A percentile compares a stretch with the other conserved stretches of the same genome.
These are phyloP conservation scores for Prototheca wickerhamii DNA, from an alignment of 163 green algal species.

Conservation along the genomic window DNA sequence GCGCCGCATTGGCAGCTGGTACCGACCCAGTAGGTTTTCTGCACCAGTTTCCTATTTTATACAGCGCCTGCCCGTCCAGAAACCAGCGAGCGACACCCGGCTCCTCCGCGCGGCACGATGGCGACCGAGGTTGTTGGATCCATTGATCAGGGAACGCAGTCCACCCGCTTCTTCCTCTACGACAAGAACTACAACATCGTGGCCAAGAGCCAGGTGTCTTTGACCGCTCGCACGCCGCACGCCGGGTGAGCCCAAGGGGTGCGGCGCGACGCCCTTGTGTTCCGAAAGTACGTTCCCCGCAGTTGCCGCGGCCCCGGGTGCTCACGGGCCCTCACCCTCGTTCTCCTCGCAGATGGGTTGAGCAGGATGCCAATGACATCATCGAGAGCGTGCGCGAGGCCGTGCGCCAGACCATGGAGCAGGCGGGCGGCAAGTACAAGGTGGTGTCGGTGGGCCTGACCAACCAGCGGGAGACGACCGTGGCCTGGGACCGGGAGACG, in stretches of 20 bases:
- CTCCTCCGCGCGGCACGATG: neutral
- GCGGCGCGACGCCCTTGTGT: too few relatives aligned
- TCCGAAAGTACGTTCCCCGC: too few relatives aligned
- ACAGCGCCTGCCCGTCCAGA: too few relatives aligned
- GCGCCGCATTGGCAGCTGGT: too few relatives aligned
- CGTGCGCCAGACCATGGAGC: slow-evolving; percentile 46
- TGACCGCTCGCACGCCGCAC: slow-evolving; percentile 59
- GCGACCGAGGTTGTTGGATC: slow-evolving; percentile 13
- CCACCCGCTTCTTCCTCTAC: slow-evolving; percentile 80
- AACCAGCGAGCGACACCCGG: too few relatives aligned
- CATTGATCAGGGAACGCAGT: slow-evolving; percentile 72
- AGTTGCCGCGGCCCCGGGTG: too few relatives aligned
- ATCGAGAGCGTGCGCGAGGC: slow-evolving; percentile 56
- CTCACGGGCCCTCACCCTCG: neutral
- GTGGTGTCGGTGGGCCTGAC: slow-evolving; percentile 77
- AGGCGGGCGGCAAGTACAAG: slow-evolving; percentile 11
- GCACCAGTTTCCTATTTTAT: too few relatives aligned
- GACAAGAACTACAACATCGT: slow-evolving; percentile 49
- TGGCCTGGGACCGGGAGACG: slow-evolving; percentile 80
- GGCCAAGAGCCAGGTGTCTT: slow-evolving; percentile 53
- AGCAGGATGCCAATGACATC: slow-evolving; percentile 88
- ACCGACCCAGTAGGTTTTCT: too few relatives aligned
- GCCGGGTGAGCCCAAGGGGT: slow-evolving; percentile 69
- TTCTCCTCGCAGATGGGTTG: slow-evolving; percentile 64
- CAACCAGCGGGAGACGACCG: slow-evolving; percentile 90